Conservation (phyloP, 192 early-diverging fungal species). For the Paraglomus occultum region DNA sequence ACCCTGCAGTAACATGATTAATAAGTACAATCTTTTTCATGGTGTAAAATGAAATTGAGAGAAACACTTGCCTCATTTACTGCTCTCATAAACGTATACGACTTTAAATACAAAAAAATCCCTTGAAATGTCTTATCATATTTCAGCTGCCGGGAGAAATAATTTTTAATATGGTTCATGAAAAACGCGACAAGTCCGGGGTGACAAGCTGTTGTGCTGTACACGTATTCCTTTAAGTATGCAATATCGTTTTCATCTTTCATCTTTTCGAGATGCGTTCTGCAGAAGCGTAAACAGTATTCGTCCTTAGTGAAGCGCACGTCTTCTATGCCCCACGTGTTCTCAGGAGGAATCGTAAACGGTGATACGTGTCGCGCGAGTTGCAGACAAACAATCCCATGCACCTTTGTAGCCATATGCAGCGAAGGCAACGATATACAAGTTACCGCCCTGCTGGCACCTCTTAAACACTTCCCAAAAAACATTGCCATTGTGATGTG, state of each 20-base stretch:
- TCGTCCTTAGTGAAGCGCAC: constrained; percentile 22
- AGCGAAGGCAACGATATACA: constrained; percentile 9
- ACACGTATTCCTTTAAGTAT: neutral
- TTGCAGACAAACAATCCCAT: constrained; percentile 17
- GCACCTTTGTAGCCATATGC: constrained; percentile 30
- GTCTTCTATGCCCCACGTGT: constrained; percentile 13
- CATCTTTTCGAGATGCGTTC: neutral
- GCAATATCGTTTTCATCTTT: too few species aligned
- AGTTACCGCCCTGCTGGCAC: constrained; percentile 5
- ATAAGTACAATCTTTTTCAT: constrained; percentile 14
- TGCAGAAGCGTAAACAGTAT: constrained; percentile 8
- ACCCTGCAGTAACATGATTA: neutral
- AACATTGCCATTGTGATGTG: too few species aligned
- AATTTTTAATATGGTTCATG: constrained; percentile 6
- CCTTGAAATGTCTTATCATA: constrained; percentile 7
- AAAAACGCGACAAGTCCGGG: constrained; percentile 5
- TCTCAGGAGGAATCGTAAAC: neutral
- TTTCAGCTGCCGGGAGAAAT: neutral
- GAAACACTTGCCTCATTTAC: constrained; percentile 4
- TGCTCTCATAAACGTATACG: constrained; percentile 17
- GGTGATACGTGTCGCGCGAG: neutral
- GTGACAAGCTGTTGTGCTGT: constrained; percentile 9
- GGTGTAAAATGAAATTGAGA: constrained; percentile 4
- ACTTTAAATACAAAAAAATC: constrained; percentile 25
- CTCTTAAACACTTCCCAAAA: neutral